Percentiles rank a stretch among this genome's conserved stretches.
phyloP scores from a whole-genome alignment of 164 flowering plant genomes.

The Liquidambar formosana region DNA sequence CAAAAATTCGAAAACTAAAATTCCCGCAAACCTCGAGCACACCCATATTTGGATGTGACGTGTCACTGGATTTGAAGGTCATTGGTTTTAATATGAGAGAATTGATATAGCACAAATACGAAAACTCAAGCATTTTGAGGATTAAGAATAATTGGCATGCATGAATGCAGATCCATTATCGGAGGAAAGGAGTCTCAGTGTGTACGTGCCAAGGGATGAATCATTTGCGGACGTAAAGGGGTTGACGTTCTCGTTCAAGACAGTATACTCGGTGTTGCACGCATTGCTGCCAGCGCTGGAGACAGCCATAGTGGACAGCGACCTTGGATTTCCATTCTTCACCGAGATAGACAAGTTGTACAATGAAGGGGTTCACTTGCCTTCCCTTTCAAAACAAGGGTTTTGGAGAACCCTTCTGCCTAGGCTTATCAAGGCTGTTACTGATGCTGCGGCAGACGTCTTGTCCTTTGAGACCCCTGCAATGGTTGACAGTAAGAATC shows the following conservation, averaged over 20 bases:
- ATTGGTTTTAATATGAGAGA: too few species aligned
- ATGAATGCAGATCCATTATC: constrained; percentile 53
- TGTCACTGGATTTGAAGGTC: too few species aligned
- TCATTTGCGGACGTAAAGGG: constrained; percentile 61
- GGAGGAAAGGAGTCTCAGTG: constrained; percentile 37
- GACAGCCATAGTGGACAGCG: constrained; percentile 23
- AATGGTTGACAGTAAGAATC: constrained; percentile 13
- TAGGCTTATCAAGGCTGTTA: constrained; percentile 29
- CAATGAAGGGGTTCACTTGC: constrained; percentile 41
- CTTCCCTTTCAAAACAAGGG: constrained; percentile 11
- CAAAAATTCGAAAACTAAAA: too few species aligned
- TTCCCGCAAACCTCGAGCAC: too few species aligned
- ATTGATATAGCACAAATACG: too few species aligned
- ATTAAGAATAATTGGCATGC: too few species aligned
- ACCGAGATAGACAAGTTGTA: constrained; percentile 44
- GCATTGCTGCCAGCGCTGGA: constrained; percentile 46
- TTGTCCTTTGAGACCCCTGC: constrained; percentile 41
- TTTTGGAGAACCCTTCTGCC: constrained; percentile 24
- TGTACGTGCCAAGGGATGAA: constrained; percentile 82
- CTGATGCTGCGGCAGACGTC: constrained; percentile 16
- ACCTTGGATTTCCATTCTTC: constrained; percentile 46
- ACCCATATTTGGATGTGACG: too few species aligned
- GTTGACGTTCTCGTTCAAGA: constrained; percentile 44
- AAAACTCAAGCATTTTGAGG: too few species aligned
- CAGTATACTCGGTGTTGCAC: constrained; percentile 46